phyloP scores from a whole-genome alignment of 352 stramenopile species.

The Thalassiosira delicatula region DNA sequence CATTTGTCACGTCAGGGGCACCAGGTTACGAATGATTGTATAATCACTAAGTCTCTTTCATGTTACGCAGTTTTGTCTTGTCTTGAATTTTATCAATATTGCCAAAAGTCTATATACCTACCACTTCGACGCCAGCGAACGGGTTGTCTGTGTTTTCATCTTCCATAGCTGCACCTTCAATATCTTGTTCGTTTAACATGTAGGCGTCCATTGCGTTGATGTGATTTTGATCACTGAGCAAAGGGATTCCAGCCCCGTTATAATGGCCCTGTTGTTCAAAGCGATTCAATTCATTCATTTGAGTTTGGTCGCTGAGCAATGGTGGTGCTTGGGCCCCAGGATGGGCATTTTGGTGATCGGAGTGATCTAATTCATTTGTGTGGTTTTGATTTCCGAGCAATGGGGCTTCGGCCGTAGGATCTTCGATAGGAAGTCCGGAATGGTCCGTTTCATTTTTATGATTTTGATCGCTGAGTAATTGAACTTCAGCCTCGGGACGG shows the following conservation, averaged over 20 bases:
- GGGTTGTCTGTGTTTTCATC: constrained; percentile 23
- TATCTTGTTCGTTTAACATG: constrained; percentile 5
- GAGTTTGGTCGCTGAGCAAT: neutral
- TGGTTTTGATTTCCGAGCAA: neutral
- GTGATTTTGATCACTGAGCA: neutral
- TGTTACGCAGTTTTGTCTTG: no score
- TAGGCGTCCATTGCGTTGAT: no score
- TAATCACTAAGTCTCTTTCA: neutral
- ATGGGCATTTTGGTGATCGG: neutral
- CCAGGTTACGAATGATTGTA: constrained; percentile 45
- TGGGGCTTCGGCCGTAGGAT: neutral
- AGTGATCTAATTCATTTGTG: neutral
- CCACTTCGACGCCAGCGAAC: constrained; percentile 24
- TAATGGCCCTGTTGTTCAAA: no score
- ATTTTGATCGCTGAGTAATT: neutral
- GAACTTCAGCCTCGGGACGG: neutral
- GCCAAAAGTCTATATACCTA: constrained; percentile 39
- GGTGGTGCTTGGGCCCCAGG: neutral
- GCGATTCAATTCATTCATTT: neutral
- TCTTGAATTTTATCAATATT: no score
- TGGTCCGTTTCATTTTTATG: neutral
- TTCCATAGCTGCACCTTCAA: constrained; percentile 12
- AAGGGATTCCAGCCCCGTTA: no score
- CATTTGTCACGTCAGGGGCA: constrained; percentile 58
- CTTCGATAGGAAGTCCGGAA: neutral